Conservation (phyloP, 2,329 filamentous ascomycete species). For the Neocucurbitaria cava region DNA sequence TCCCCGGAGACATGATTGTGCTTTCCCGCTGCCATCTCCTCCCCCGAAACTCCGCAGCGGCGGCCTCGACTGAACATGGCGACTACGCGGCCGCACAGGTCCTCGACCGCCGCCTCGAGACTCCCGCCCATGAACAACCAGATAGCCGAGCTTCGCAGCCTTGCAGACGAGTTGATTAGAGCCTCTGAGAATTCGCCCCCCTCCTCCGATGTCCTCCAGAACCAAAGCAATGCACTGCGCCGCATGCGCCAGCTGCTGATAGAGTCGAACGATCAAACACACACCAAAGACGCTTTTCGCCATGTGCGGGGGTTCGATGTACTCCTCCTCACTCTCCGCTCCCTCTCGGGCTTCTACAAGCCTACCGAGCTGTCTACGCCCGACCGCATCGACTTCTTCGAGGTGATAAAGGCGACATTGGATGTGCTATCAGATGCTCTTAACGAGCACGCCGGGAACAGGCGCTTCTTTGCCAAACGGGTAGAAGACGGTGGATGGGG, state of each 20-base stretch:
- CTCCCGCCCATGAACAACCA: slow-evolving; percentile 64
- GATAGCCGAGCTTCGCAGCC: slow-evolving; percentile 47
- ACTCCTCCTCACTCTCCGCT: slow-evolving; percentile 72
- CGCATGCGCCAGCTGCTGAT: slow-evolving; percentile 71
- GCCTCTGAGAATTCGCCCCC: slow-evolving; percentile 39
- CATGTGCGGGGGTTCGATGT: slow-evolving; percentile 79
- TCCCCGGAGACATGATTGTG: slow-evolving; percentile 39
- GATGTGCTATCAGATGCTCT: slow-evolving; percentile 78
- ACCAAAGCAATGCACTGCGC: slow-evolving; percentile 62
- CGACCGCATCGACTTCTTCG: slow-evolving; percentile 71
- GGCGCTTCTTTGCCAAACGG: slow-evolving; percentile 80
- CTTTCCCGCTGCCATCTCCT: slow-evolving; percentile 24
- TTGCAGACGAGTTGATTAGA: slow-evolving; percentile 45
- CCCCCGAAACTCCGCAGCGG: slow-evolving; percentile 33
- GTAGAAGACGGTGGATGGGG: slow-evolving; percentile 82
- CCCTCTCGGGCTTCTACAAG: slow-evolving; percentile 78
- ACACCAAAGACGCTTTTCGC: slow-evolving; percentile 81
- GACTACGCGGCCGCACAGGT: slow-evolving; percentile 44
- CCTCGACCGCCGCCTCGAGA: slow-evolving; percentile 48
- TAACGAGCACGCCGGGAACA: slow-evolving; percentile 81
- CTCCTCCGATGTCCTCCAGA: slow-evolving; percentile 41
- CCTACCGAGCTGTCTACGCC: slow-evolving; percentile 66
- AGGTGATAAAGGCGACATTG: slow-evolving; percentile 73
- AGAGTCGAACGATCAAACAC: slow-evolving; percentile 57
- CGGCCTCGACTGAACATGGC: slow-evolving; percentile 44